Percentiles rank a stretch among this genome's conserved stretches.
These are phyloP conservation scores for Calocybe cyanea DNA, from an alignment of 768 basidiomycete genomes.

Conservation along the genomic window DNA sequence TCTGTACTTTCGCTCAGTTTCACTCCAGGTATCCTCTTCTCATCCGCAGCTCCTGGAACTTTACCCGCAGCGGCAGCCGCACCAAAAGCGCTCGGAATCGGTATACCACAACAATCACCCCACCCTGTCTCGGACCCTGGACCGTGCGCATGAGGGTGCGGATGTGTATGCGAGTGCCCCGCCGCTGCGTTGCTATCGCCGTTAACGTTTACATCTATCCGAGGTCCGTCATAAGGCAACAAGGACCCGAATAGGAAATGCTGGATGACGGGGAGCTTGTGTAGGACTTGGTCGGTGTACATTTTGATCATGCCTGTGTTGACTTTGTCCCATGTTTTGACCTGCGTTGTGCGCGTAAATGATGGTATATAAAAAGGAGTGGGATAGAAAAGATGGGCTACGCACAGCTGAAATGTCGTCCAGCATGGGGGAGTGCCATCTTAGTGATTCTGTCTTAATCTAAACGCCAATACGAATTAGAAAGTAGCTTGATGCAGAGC, in stretches of 20 bases:
- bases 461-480: constrained; percentile 23
- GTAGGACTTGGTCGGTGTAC: constrained; percentile 93
- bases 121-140: constrained; percentile 54
- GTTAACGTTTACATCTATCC: neutral
- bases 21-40: constrained; percentile 30
- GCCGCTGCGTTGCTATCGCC: constrained; percentile 36
- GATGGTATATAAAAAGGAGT: neutral
- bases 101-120: constrained; percentile 93
- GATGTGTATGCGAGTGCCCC: constrained; percentile 47
- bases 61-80: constrained; percentile 53
- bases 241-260: constrained; percentile 93
- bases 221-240: constrained; percentile 62
- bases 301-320: constrained; percentile 97
- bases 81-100: constrained; percentile 77
- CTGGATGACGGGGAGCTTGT: constrained; percentile 93
- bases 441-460: constrained; percentile 93
- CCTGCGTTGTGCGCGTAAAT: constrained; percentile 28
- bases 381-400: constrained; percentile 12
- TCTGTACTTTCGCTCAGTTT: constrained; percentile 37
- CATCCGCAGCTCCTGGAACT: constrained; percentile 22
- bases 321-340: constrained; percentile 95
- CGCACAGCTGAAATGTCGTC: constrained; percentile 93
- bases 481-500: neutral
- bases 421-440: constrained; percentile 99
- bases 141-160: constrained; percentile 24